Conservation (phyloP, 73 alveolate species). For the Stentor roeselii region DNA sequence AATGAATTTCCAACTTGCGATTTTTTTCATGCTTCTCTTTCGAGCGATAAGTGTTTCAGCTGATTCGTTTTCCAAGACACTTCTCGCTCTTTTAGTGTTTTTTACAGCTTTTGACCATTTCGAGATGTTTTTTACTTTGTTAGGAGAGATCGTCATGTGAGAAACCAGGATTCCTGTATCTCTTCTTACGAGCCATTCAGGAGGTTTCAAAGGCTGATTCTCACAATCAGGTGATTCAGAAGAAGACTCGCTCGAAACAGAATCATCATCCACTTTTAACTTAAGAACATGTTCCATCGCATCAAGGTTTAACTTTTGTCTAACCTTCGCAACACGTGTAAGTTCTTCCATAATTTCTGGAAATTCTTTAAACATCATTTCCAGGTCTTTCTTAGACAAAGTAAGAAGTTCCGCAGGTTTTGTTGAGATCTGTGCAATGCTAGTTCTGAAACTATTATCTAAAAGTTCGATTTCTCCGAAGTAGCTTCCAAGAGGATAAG, state of each 20-base stretch:
- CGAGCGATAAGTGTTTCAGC: neutral
- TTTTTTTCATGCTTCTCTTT: neutral
- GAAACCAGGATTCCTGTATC: slow-evolving; percentile 13
- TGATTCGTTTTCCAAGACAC: neutral
- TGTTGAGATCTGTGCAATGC: neutral
- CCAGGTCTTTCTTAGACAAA: neutral
- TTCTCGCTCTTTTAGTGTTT: neutral
- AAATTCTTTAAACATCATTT: neutral
- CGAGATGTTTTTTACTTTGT: slow-evolving; percentile 13
- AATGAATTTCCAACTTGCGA: too few species aligned
- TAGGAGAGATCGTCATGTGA: neutral
- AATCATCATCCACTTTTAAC: neutral
- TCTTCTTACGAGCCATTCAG: neutral
- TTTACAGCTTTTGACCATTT: slow-evolving; percentile 16
- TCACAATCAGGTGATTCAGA: neutral
- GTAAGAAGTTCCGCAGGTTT: neutral
- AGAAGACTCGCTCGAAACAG: neutral
- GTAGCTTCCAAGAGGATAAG: slow-evolving; percentile 57
- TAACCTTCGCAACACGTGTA: neutral
- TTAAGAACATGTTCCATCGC: slow-evolving; percentile 2
- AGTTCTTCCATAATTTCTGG: neutral
- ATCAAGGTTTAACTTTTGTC: neutral
- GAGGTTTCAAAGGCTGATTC: neutral
- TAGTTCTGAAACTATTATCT: neutral
- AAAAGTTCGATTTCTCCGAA: slow-evolving; percentile 64